phyloP scores from a whole-genome alignment of 106 monocot species.

The Dendrobium nobile region DNA sequence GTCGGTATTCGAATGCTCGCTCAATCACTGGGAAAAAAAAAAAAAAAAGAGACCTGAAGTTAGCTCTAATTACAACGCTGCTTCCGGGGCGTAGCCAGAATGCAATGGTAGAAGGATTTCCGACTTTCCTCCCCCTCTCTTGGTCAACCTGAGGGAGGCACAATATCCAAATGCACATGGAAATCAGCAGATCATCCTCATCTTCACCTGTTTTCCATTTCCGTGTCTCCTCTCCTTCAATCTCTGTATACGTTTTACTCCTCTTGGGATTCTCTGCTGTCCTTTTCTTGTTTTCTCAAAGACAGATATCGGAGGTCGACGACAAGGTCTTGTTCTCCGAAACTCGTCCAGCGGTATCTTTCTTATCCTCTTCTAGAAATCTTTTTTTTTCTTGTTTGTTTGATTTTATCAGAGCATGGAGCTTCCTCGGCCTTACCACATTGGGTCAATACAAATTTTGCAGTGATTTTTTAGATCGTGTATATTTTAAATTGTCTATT shows the following conservation, averaged over 20 bases:
- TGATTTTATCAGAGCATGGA: background rate
- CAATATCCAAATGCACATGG: background rate
- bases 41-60: too few relatives aligned
- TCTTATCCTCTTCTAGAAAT: background rate
- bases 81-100: too few relatives aligned
- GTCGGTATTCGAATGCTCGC: too few relatives aligned
- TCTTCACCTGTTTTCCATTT: background rate
- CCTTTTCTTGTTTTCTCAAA: background rate
- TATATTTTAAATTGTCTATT: background rate
- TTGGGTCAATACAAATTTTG: background rate
- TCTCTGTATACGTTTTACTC: slow-evolving; percentile 3
- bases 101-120: too few relatives aligned
- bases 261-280: background rate
- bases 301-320: background rate
- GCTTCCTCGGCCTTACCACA: background rate
- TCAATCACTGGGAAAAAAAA: too few relatives aligned
- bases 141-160: background rate
- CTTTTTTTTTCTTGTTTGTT: background rate
- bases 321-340: background rate
- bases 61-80: too few relatives aligned
- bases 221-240: background rate
- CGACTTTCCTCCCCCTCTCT: too few relatives aligned
- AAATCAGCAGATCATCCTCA: background rate
- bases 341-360: background rate
- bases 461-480: background rate